Base-by-base conservation (phyloP, 176 grass and related monocot genomes). In the Puccinellia tenuiflora region DNA sequence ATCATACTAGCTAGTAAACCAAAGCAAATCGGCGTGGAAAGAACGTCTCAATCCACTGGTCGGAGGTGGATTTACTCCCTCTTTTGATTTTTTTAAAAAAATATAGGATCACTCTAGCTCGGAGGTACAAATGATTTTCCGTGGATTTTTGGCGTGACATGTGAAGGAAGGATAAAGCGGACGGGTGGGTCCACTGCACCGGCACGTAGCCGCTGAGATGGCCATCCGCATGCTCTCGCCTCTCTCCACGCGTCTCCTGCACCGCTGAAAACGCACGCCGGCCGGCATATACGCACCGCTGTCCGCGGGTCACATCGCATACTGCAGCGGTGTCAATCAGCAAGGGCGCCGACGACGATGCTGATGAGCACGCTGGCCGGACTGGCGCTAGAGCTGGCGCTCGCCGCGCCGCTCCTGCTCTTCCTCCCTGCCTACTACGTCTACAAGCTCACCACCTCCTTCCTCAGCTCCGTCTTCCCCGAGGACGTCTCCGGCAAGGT, bases 401-500 rank as follows among this genome's bases (percentile, higher is more conserved):
- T 83, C 7, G 47, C 85, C 45, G 75, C 79, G 38, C 60, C 55
- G 26, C 72, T 88, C 17, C 17, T 82, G 66, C 24, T 68, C 7
- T 15, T 89, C 21, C 50, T 91, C 59, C 76, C 88, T 67, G 35
- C 81, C 13, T 85, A 88, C 60, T 86, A 89, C 62, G 80, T 93
- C 45, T 97, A 73, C 81, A 93, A 66, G 75, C 55, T 86, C 55
- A 79, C 88, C 75, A 35, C 69, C 55, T 91, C 83, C 80, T 51
- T 93, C 76, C 54, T 91, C 54, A 70, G 78, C 40, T 85, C 87
- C 42, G 47, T 72, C 83, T 88, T 93, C 70, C 64, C 87, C 30
- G 89, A 91, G 77, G 37, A 86, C 79, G 63, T 90, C 81, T 39
- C 89, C 62, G 67, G 88, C 86, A 91, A 97, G 80, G 91, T 92